These are phyloP conservation scores for Kalaharituber pfeilii DNA, from an alignment of 2,329 filamentous ascomycete species.

Conservation along the genomic window DNA sequence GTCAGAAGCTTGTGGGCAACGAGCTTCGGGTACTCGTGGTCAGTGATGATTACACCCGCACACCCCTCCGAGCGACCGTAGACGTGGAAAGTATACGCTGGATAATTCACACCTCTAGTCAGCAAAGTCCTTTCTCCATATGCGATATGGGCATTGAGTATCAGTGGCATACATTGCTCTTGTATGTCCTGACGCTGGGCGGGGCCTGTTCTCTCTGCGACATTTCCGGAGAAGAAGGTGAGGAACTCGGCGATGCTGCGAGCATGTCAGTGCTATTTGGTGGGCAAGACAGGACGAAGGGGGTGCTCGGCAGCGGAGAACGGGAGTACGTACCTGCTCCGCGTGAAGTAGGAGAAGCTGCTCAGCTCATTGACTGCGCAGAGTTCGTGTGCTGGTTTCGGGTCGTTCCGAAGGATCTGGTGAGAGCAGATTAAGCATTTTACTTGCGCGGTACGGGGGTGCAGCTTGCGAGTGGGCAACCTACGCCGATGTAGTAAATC, in stretches of 20 bases:
- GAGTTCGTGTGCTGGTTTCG: constrained; percentile 59
- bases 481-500: constrained; percentile 72
- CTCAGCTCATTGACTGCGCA: constrained; percentile 59
- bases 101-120: too few relatives aligned
- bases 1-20: constrained; percentile 74
- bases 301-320: constrained; percentile 28
- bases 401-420: constrained; percentile 67
- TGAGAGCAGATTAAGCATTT: constrained; percentile 10
- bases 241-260: constrained; percentile 49
- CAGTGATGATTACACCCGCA: constrained; percentile 59
- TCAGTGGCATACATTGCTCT: constrained; percentile 47
- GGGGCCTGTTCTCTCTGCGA: constrained; percentile 68
- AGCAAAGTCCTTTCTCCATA: too few relatives aligned
- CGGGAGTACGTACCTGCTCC: not conserved
- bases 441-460: not conserved
- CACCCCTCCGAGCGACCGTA: constrained; percentile 59
- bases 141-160: too few relatives aligned
- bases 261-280: constrained; percentile 9
- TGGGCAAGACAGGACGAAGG: constrained; percentile 28
- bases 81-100: constrained; percentile 58
- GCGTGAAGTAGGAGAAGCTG: constrained; percentile 55
- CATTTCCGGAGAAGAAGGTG: constrained; percentile 69
- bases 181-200: constrained; percentile 74
- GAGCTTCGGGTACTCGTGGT: constrained; percentile 56
- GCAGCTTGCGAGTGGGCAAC: constrained; percentile 24